These are phyloP conservation scores for Prinsepia uniflora DNA, from an alignment of 306 rosid species.

Conservation along the genomic window DNA sequence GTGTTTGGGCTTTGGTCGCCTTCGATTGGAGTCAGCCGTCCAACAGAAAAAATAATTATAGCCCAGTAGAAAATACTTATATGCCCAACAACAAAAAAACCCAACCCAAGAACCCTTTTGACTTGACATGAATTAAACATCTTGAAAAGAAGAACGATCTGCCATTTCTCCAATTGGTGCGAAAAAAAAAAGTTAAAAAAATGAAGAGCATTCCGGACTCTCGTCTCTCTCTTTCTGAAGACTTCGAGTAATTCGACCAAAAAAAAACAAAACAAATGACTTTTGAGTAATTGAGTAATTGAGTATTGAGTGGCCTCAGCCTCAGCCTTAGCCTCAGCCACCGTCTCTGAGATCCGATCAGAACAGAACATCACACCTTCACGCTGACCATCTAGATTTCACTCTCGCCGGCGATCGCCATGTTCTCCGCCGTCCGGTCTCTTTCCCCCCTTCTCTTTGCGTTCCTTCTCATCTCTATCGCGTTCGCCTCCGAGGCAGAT, in stretches of 20 bases:
- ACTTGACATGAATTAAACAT: not conserved
- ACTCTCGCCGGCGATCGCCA: constrained; percentile 44
- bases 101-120: not conserved
- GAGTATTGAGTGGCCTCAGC: not conserved
- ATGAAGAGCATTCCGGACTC: constrained; percentile 12
- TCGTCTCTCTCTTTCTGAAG: constrained; percentile 5
- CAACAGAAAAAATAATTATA: not conserved
- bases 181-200: not conserved
- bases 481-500: constrained; percentile 79
- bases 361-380: not conserved
- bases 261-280: no score
- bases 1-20: no score
- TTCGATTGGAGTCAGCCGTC: no score
- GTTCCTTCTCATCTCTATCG: constrained; percentile 35
- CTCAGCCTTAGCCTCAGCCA: not conserved
- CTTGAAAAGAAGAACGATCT: not conserved
- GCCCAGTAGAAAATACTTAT: not conserved
- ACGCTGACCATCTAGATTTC: constrained; percentile 44
- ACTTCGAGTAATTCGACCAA: not conserved
- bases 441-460: constrained; percentile 26
- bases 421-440: constrained; percentile 69
- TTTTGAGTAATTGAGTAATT: not conserved
- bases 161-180: not conserved
- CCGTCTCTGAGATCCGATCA: not conserved
- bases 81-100: not conserved